Evolutionary conservation across 2,329 filamentous ascomycete species (phyloP).

Genomic region (Aspergillus quadricinctus): DNA sequence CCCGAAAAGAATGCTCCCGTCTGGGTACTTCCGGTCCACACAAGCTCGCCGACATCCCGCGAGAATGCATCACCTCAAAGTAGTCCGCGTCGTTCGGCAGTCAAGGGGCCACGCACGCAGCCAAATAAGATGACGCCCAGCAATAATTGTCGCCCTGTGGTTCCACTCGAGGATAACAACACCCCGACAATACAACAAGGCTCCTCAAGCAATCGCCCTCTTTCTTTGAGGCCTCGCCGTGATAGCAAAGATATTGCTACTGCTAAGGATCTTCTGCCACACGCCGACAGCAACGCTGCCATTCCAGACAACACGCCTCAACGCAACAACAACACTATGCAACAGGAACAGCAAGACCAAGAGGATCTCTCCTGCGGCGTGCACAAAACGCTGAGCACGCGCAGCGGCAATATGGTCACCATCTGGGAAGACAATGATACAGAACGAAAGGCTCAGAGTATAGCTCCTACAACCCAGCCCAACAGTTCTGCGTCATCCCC

Average conservation of each 20-base stretch:
- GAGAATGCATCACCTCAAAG: slow-evolving; percentile 21
- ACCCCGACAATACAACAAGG: slow-evolving; percentile 5
- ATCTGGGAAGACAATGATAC: slow-evolving; percentile 38
- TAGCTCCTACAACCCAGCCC: slow-evolving; percentile 2
- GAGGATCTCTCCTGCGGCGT: slow-evolving; percentile 4
- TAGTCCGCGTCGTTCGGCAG: slow-evolving; percentile 29
- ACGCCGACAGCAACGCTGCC: slow-evolving; percentile 1
- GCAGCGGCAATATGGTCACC: slow-evolving; percentile 25
- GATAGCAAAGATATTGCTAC: not conserved
- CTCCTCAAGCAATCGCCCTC: slow-evolving; percentile 8
- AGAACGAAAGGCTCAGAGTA: not conserved
- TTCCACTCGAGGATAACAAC: slow-evolving; percentile 12
- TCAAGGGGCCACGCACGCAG: slow-evolving; percentile 33
- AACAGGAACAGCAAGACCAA: not conserved
- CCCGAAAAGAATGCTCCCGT: slow-evolving; percentile 21
- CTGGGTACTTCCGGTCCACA: slow-evolving; percentile 23
- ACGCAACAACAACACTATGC: not conserved
- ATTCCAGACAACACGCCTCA: slow-evolving; percentile 1
- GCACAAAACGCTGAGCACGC: slow-evolving; percentile 10
- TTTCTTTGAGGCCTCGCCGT: not conserved
- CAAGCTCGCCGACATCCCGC: slow-evolving; percentile 18
- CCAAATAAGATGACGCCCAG: slow-evolving; percentile 19
- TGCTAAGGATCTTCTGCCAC: not conserved
- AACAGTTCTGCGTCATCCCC: not conserved
- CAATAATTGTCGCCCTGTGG: slow-evolving; percentile 13